These are phyloP conservation scores for Globisporangium emineosum DNA, from an alignment of 352 stramenopile species.

Conservation along the genomic window DNA sequence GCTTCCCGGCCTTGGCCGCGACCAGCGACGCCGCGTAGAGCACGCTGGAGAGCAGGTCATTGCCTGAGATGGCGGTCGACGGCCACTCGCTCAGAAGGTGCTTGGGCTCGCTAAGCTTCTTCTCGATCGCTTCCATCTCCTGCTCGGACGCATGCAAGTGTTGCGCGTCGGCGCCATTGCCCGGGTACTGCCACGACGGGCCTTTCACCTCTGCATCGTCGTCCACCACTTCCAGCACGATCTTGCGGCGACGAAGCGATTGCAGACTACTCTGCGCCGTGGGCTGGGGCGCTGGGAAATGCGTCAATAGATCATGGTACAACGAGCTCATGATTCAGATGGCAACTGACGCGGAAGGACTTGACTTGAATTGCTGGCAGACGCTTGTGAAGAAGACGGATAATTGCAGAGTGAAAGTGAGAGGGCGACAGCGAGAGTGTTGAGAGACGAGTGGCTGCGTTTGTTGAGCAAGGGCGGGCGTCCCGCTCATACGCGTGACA, in stretches of 20 bases:
- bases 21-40: constrained; percentile 58
- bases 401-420: constrained; percentile 1
- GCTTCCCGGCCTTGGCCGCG: constrained; percentile 54
- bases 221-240: constrained; percentile 41
- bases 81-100: constrained; percentile 55
- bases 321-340: neutral
- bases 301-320: neutral
- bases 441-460: neutral
- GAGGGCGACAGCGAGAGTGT: neutral
- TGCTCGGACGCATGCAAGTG: constrained; percentile 30
- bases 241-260: constrained; percentile 29
- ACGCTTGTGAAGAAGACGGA: neutral
- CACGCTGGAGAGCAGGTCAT: constrained; percentile 85
- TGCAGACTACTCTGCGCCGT: neutral
- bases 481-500: neutral
- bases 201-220: constrained; percentile 17
- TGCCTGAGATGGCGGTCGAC: constrained; percentile 85
- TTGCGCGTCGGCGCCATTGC: constrained; percentile 21
- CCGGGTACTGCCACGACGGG: constrained; percentile 39
- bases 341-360: neutral
- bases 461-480: neutral
- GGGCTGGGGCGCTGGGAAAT: neutral
- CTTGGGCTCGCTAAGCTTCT: constrained; percentile 26
- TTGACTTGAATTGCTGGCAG: neutral
- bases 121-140: constrained; percentile 34